A percentile compares a stretch with the other conserved stretches of the same genome.
These are phyloP conservation scores for Mycena rosella DNA, from an alignment of 768 basidiomycete species.

Conservation along the genomic window DNA sequence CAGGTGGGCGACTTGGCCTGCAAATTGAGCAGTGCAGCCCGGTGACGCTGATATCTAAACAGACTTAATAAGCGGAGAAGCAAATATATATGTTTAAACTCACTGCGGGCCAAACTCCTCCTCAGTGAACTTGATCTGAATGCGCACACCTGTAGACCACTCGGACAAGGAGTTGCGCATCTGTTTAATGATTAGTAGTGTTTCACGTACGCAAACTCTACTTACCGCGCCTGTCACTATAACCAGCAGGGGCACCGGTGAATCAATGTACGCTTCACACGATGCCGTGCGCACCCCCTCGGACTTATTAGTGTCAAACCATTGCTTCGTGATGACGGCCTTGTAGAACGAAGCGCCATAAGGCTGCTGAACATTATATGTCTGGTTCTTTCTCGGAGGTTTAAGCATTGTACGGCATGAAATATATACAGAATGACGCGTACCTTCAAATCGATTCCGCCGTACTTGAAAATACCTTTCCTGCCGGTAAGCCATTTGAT, in stretches of 20 bases:
- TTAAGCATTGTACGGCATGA: too few relatives aligned
- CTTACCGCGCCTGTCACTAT: background rate
- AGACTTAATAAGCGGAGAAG: background rate
- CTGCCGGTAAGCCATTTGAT: background rate
- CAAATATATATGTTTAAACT: background rate
- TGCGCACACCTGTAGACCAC: background rate
- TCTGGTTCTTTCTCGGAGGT: too few relatives aligned
- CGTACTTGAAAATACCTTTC: constrained; percentile 4
- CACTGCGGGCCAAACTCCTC: constrained; percentile 2
- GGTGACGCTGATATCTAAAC: background rate
- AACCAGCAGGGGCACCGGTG: background rate
- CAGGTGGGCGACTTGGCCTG: constrained; percentile 3
- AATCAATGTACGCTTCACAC: background rate
- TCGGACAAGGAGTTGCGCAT: constrained; percentile 2
- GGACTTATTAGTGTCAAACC: too few relatives aligned
- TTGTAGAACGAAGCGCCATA: too few relatives aligned
- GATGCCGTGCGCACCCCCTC: background rate
- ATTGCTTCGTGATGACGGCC: too few relatives aligned
- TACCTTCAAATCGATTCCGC: background rate
- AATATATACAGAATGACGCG: too few relatives aligned
- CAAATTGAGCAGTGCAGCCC: background rate
- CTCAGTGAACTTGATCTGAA: constrained; percentile 12
- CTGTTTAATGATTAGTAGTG: background rate
- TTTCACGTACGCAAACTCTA: background rate
- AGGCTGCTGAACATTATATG: too few relatives aligned